These are phyloP conservation scores for Cryptococcus sp. DNA, from an alignment of 1,284 basidiomycete species.

Conservation along the genomic window DNA sequence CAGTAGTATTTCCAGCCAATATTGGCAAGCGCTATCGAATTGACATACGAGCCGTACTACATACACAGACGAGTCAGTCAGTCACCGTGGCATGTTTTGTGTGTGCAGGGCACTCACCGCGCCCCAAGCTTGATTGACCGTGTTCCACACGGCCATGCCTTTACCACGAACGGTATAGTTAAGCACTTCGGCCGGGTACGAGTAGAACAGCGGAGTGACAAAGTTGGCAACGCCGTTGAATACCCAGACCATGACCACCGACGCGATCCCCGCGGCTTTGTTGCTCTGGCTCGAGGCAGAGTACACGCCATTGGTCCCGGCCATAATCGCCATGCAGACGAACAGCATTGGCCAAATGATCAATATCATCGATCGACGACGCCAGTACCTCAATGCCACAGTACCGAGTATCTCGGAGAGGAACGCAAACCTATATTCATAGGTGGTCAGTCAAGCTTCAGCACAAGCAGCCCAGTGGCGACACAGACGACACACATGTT, in stretches of 20 bases:
- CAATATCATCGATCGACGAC: conserved; percentile 21
- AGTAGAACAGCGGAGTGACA: conserved; percentile 14
- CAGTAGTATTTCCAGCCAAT: conserved; percentile 16
- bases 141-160: conserved; percentile 27
- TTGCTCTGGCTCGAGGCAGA: conserved; percentile 4
- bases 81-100: too few species aligned
- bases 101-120: neutral
- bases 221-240: conserved; percentile 22
- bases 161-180: conserved; percentile 13
- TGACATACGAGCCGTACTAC: neutral
- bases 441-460: too few species aligned
- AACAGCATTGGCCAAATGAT: conserved; percentile 23
- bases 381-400: conserved; percentile 11
- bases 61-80: too few species aligned
- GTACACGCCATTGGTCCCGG: conserved; percentile 10
- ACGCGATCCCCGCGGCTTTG: conserved; percentile 8
- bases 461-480: neutral
- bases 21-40: conserved; percentile 15
- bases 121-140: conserved; percentile 22
- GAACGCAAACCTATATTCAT: conserved; percentile 8
- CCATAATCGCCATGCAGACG: conserved; percentile 19
- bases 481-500: conserved; percentile 11
- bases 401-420: conserved; percentile 16
- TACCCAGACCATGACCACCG: conserved; percentile 29
- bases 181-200: conserved; percentile 10